Percentiles rank a stretch among this genome's conserved stretches.
These are phyloP conservation scores for Annulohypoxylon maeteangense DNA, from an alignment of 495 filamentous ascomycete species.

Conservation along the genomic window DNA sequence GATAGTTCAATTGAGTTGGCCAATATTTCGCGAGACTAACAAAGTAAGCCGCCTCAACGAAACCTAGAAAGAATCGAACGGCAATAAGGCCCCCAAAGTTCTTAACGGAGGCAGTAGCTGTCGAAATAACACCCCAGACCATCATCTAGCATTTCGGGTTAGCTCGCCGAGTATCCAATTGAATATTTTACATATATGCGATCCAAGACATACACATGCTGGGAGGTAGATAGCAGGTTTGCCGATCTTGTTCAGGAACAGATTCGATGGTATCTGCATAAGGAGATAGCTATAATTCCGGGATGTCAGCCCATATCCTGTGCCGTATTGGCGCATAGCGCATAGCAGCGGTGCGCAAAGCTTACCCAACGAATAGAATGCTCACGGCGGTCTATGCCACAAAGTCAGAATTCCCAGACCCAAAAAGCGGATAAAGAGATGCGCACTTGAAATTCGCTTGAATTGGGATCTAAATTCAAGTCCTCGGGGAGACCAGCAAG, in stretches of 20 bases:
- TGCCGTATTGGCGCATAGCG: too few relatives aligned
- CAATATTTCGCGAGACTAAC: slow-evolving; percentile 37
- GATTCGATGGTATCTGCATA: slow-evolving; percentile 70
- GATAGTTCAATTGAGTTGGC: not conserved
- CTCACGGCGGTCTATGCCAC: slow-evolving; percentile 65
- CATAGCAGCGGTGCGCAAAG: slow-evolving; percentile 28
- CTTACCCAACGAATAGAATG: slow-evolving; percentile 79
- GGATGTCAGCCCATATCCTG: not conserved
- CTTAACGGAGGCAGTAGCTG: slow-evolving; percentile 67
- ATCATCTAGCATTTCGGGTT: slow-evolving; percentile 60
- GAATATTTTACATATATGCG: not conserved
- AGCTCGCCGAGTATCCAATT: slow-evolving; percentile 55
- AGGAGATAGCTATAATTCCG: slow-evolving; percentile 58
- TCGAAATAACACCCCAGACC: slow-evolving; percentile 78
- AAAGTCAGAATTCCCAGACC: slow-evolving; percentile 17
- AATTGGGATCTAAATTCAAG: slow-evolving; percentile 52
- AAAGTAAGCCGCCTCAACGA: slow-evolving; percentile 65
- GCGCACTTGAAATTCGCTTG: slow-evolving; percentile 60
- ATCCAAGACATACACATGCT: slow-evolving; percentile 52
- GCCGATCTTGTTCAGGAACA: slow-evolving; percentile 67
- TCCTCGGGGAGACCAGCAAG: slow-evolving; percentile 61
- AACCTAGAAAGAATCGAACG: slow-evolving; percentile 77
- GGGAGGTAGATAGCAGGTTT: slow-evolving; percentile 74
- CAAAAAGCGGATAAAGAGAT: slow-evolving; percentile 44
- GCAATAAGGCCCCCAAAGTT: slow-evolving; percentile 71